A percentile compares a stretch with the other conserved stretches of the same genome.
Evolutionary conservation across 306 rosid genomes (phyloP).

Genomic region (Pterocarpus santalinus): DNA sequence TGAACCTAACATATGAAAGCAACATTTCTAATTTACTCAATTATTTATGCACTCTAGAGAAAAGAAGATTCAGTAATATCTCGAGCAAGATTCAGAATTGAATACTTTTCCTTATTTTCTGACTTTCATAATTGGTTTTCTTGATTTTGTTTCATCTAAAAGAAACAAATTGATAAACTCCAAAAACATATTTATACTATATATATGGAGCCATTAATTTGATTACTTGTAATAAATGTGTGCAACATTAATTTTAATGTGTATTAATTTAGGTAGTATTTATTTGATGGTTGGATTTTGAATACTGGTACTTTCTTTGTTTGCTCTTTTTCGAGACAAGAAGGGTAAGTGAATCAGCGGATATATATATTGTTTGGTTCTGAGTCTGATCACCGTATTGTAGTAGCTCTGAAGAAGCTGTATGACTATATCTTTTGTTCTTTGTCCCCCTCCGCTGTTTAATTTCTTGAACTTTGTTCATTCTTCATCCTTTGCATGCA

Average conservation of each 20-base stretch:
- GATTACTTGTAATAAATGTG: background rate
- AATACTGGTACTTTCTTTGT: background rate
- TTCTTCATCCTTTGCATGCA: no score
- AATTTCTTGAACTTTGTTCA: no score
- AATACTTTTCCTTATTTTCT: background rate
- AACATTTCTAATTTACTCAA: no score
- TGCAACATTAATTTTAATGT: background rate
- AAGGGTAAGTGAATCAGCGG: background rate
- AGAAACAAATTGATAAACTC: background rate
- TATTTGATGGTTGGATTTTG: background rate
- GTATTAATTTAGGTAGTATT: background rate
- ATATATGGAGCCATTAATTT: background rate
- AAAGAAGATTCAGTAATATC: no score
- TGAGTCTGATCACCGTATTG: conserved; percentile 32
- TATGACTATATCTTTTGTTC: no score
- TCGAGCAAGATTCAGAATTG: background rate
- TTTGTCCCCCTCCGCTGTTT: no score
- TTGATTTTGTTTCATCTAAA: no score
- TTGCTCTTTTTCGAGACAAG: conserved; percentile 1
- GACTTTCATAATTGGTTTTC: background rate
- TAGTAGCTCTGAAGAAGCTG: conserved; percentile 2
- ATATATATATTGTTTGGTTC: conserved; percentile 55
- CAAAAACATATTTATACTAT: background rate
- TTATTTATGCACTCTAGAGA: no score
- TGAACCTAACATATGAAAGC: no score